phyloP scores from a whole-genome alignment of 2,329 filamentous ascomycete genomes.

The Dactylellina cionopaga region DNA sequence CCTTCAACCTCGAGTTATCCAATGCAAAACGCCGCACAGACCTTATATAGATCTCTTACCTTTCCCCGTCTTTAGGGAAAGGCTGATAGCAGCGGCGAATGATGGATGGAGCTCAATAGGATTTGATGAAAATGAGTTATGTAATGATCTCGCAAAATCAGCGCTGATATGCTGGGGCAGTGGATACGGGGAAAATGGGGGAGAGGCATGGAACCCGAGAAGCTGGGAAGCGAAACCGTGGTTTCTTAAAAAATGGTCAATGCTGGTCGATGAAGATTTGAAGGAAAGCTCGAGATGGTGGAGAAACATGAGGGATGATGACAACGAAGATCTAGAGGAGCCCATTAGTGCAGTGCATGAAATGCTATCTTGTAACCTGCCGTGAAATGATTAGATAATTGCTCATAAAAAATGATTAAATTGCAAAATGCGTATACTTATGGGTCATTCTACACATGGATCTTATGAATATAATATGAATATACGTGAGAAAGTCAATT shows the following conservation, averaged over 20 bases:
- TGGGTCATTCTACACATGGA: too few relatives aligned
- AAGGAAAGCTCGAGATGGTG: constrained; percentile 40
- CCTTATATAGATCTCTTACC: constrained; percentile 36
- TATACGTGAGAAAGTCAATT: too few relatives aligned
- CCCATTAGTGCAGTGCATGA: too few relatives aligned
- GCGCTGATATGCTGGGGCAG: constrained; percentile 42
- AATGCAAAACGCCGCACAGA: constrained; percentile 37
- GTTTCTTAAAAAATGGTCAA: constrained; percentile 38
- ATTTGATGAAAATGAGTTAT: constrained; percentile 32
- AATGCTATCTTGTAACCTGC: too few relatives aligned
- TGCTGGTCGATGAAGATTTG: constrained; percentile 32
- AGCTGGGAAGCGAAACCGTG: constrained; percentile 45
- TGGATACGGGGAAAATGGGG: constrained; percentile 25
- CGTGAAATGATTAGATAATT: too few relatives aligned
- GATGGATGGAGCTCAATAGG: background rate
- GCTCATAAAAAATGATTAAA: too few relatives aligned
- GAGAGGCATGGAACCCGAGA: constrained; percentile 38
- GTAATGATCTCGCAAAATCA: constrained; percentile 26
- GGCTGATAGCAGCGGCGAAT: constrained; percentile 7
- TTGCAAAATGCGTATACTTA: too few relatives aligned
- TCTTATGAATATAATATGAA: too few relatives aligned
- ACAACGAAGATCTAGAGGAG: constrained; percentile 11
- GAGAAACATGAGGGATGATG: constrained; percentile 20
- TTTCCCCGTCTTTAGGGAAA: constrained; percentile 27
- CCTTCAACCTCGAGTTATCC: constrained; percentile 17